A percentile compares a stretch with the other conserved stretches of the same genome.
phyloP scores from a whole-genome alignment of 75 land plant genomes.

The Azolla pinnata region DNA sequence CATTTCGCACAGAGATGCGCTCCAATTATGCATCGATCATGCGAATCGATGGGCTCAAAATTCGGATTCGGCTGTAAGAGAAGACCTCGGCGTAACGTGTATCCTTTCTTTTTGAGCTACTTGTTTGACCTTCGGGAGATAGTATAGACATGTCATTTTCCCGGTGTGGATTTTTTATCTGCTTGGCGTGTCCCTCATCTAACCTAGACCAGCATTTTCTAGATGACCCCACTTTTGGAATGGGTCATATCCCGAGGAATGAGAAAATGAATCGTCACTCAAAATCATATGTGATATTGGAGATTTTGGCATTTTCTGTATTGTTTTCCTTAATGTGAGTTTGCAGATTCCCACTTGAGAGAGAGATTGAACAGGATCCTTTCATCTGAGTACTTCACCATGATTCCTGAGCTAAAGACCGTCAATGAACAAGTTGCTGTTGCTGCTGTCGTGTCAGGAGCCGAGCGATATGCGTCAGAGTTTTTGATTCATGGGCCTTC shows the following conservation, averaged over 20 bases:
- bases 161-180: background rate
- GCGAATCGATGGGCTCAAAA: slow-evolving; percentile 55
- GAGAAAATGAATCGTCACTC: too few species aligned
- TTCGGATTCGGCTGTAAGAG: slow-evolving; percentile 40
- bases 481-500: slow-evolving; percentile 6
- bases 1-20: slow-evolving; percentile 55
- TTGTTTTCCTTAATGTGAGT: background rate
- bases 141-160: too few species aligned
- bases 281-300: too few species aligned
- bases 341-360: slow-evolving; percentile 60
- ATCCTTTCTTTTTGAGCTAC: slow-evolving; percentile 11
- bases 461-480: slow-evolving; percentile 41
- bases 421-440: slow-evolving; percentile 36
- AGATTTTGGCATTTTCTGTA: too few species aligned
- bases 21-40: slow-evolving; percentile 52
- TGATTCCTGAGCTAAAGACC: slow-evolving; percentile 69
- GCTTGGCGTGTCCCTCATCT: too few species aligned
- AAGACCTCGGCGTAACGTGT: slow-evolving; percentile 42
- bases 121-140: background rate
- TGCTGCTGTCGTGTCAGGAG: slow-evolving; percentile 56
- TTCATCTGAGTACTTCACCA: slow-evolving; percentile 77
- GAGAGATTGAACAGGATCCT: slow-evolving; percentile 74
- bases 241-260: too few species aligned
- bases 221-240: too few species aligned
- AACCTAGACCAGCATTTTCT: too few species aligned